Evolutionary conservation across 2,329 filamentous ascomycete species (phyloP).

Genomic region (Nigrospora oryzae): DNA sequence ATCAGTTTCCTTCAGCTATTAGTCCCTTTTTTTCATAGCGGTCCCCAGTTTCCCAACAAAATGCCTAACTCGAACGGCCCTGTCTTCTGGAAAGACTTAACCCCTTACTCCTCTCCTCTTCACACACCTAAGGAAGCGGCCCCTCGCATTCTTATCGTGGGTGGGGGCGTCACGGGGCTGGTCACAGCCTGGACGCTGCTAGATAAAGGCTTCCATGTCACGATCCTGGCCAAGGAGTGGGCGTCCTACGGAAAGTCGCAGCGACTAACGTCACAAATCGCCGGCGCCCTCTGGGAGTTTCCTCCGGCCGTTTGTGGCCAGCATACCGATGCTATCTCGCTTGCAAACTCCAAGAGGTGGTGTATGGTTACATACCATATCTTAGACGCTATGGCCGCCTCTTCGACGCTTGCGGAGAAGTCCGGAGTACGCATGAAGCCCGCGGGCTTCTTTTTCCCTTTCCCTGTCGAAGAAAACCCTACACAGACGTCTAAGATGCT

Average conservation of each 20-base stretch:
- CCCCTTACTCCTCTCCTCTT: background rate
- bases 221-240: constrained; percentile 15
- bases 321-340: constrained; percentile 28
- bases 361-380: constrained; percentile 29
- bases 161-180: constrained; percentile 21
- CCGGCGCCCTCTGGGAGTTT: constrained; percentile 36
- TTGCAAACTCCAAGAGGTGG: constrained; percentile 29
- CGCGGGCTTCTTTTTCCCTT: constrained; percentile 29
- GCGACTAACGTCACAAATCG: constrained; percentile 35
- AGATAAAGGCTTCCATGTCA: constrained; percentile 33
- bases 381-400: constrained; percentile 29
- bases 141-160: constrained; percentile 19
- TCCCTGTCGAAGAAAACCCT: constrained; percentile 21
- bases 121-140: background rate
- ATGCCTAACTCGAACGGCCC: background rate
- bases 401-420: constrained; percentile 16
- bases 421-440: constrained; percentile 27
- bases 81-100: background rate
- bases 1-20: no score
- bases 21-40: no score
- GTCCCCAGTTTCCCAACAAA: background rate
- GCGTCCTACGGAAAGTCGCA: constrained; percentile 5
- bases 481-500: constrained; percentile 26
- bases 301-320: constrained; percentile 34
- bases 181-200: constrained; percentile 31